Percentiles rank a stretch among this genome's conserved stretches.
Evolutionary conservation across 257 asterid species (phyloP).

Genomic region (Paulownia fortunei): DNA sequence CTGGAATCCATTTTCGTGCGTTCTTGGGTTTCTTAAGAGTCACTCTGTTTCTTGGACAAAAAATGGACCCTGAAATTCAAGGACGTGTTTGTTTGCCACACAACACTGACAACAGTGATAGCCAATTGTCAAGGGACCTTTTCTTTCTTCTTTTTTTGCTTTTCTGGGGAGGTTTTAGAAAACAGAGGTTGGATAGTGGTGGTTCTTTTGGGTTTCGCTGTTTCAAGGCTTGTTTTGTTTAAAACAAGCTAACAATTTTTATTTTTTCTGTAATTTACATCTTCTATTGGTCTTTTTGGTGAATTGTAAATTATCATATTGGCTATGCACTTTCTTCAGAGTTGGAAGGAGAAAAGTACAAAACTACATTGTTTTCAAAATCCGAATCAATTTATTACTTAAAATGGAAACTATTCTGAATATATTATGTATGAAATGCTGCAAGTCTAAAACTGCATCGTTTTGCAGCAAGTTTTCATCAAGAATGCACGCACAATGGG

Average conservation of each 20-base stretch:
- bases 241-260: constrained; percentile 15
- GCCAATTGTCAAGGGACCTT: constrained; percentile 1
- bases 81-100: not conserved
- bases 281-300: constrained; percentile 32
- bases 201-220: constrained; percentile 28
- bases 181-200: constrained; percentile 23
- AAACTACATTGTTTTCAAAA: not conserved
- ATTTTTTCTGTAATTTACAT: constrained; percentile 33
- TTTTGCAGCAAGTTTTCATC: too few relatives aligned
- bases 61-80: not conserved
- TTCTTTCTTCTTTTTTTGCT: not conserved
- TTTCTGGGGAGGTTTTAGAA: constrained; percentile 1
- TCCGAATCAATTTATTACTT: not conserved
- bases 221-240: not conserved
- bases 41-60: not conserved
- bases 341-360: constrained; percentile 34
- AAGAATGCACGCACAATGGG: not conserved
- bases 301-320: constrained; percentile 58
- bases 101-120: not conserved
- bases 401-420: not conserved
- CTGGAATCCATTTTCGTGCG: not conserved
- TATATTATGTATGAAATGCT: not conserved
- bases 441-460: not conserved
- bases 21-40: not conserved
- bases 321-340: constrained; percentile 29